Conservation (phyloP, 2,329 filamentous ascomycete genomes). For the Catunica adiposa region DNA sequence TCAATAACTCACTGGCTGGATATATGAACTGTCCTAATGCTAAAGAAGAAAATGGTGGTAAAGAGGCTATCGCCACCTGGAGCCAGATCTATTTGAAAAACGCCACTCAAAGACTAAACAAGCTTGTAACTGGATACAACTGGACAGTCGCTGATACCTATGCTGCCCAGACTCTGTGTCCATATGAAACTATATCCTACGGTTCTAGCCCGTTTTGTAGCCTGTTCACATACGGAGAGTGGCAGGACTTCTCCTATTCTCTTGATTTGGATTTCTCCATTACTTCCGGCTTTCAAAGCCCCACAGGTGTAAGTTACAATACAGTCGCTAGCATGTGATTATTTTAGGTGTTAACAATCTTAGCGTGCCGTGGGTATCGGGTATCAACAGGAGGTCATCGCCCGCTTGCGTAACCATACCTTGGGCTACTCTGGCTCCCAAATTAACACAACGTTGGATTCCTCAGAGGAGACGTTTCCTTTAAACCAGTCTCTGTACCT, state of each 20-base stretch:
- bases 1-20: constrained; percentile 57
- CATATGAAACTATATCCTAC: constrained; percentile 62
- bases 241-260: constrained; percentile 55
- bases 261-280: constrained; percentile 51
- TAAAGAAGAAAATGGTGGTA: constrained; percentile 32
- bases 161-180: constrained; percentile 54
- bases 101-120: constrained; percentile 43
- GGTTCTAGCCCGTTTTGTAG: constrained; percentile 60
- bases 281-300: constrained; percentile 44
- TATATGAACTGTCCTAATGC: constrained; percentile 50
- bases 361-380: constrained; percentile 55
- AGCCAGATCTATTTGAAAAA: constrained; percentile 46
- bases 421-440: constrained; percentile 40
- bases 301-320: constrained; percentile 37
- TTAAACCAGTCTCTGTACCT: constrained; percentile 58
- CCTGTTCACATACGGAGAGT: constrained; percentile 60
- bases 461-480: constrained; percentile 52
- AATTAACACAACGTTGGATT: constrained; percentile 55
- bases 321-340: background rate
- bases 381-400: constrained; percentile 56
- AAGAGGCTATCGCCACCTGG: constrained; percentile 42
- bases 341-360: background rate
- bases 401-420: constrained; percentile 51
- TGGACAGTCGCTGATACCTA: constrained; percentile 50
- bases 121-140: constrained; percentile 38